These are phyloP conservation scores for Neurospora sp. DNA, from an alignment of 495 filamentous ascomycete genomes.

Conservation along the genomic window DNA sequence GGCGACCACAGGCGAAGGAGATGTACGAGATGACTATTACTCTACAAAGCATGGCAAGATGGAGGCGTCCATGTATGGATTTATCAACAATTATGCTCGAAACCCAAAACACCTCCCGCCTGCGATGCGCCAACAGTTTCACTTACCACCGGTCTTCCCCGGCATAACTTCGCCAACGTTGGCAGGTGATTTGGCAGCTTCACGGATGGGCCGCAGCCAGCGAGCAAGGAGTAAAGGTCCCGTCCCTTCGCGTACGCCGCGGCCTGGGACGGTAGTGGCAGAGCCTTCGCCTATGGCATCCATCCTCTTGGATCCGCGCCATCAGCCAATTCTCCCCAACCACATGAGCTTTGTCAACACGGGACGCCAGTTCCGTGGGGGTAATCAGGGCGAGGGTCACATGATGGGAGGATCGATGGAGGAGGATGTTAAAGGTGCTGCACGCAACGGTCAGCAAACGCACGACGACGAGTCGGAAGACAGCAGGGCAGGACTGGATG, in stretches of 20 bases:
- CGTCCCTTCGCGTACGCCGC: conserved; percentile 16
- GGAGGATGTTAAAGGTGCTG: conserved; percentile 50
- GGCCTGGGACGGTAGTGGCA: conserved; percentile 22
- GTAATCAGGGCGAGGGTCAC: conserved; percentile 30
- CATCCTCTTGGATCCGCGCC: conserved; percentile 74
- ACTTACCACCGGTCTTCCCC: conserved; percentile 72
- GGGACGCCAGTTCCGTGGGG: conserved; percentile 29
- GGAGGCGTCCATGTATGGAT: conserved; percentile 87
- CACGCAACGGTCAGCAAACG: conserved; percentile 61
- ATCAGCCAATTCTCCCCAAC: conserved; percentile 48
- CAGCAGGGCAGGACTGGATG: conserved; percentile 32
- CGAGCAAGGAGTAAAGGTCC: conserved; percentile 22
- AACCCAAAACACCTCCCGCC: conserved; percentile 48
- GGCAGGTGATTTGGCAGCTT: conserved; percentile 44
- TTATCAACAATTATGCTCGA: conserved; percentile 77
- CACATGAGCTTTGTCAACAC: conserved; percentile 29
- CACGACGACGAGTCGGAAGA: conserved; percentile 52
- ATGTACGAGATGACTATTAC: conserved; percentile 84
- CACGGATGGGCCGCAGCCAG: conserved; percentile 36
- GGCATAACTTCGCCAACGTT: conserved; percentile 55
- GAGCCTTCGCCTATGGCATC: conserved; percentile 55
- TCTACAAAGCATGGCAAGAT: conserved; percentile 94
- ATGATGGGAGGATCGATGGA: conserved; percentile 41
- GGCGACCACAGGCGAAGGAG: conserved; percentile 25
- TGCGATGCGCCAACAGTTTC: conserved; percentile 50